Base-by-base conservation (phyloP, 2,329 filamentous ascomycete genomes). In the Aaosphaeria pasadenensis region DNA sequence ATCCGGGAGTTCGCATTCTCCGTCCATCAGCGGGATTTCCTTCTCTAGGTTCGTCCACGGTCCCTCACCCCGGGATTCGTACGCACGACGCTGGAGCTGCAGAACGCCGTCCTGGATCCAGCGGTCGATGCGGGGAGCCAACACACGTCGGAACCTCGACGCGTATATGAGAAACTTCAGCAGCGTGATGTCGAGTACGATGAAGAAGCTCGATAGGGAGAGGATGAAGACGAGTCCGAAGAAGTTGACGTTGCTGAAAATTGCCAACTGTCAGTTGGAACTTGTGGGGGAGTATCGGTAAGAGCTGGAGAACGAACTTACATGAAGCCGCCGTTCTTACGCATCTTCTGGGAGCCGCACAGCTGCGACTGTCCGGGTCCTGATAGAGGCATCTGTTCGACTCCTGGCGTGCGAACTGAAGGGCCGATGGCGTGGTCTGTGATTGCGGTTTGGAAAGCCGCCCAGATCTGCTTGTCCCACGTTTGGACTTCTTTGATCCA, bases 101-200 rank as follows among this genome's bases (percentile, higher is more conserved):
- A 46, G 30, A 28, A 46, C 44, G 29, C 47, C 47, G 33, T 50
- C 47, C 38, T 50, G 47, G 7, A 50, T 41, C 47, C 47, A 50
- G 4, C 43, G 30, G 11, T 42, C 40, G 30, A 50, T 39, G 24
- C 47, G 43, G 13, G 47, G 47, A 6, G 30, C 31, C n/a, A 50
- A 40, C 6, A 35, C 44, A 4, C 35, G 6, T 39, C 44, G 38
- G 17, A 44, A 43, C 6, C 13, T 35, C 24, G 30, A 33, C 4
- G 40, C 17, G 30, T 43, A 50, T 11, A 50, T 46, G 35, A 50
- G 44, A 30, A 50, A 50, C 32, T 46, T 50, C 9, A 50, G 44
- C 11, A 50, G 39, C 4, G 11, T 7, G 30, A 50, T 46, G 30
- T 50, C 44, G 9, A 46, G 11, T 4, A 50, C n/a, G 6, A 32